phyloP scores from a whole-genome alignment of 305 asterid species.

The Salvia sclarea region DNA sequence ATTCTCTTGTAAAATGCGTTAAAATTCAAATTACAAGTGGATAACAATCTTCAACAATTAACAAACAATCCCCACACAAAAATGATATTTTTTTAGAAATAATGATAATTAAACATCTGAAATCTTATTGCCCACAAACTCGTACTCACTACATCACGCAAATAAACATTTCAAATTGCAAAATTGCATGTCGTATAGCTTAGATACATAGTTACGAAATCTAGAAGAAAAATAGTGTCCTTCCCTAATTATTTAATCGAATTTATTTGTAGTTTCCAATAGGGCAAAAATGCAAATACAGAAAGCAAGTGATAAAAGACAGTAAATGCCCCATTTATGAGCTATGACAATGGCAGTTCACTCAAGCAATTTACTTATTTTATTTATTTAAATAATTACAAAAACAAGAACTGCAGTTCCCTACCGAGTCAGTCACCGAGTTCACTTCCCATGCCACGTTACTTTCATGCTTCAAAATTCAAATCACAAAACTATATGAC shows the following conservation, averaged over 20 bases:
- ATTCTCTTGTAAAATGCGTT: no score
- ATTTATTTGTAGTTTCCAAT: background rate
- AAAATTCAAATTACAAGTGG: no score
- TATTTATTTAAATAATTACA: no score
- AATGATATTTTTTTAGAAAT: no score
- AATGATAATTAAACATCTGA: no score
- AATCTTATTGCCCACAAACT: no score
- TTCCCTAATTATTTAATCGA: background rate
- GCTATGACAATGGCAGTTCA: constrained; percentile 20
- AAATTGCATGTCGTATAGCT: no score
- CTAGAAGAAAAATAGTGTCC: no score
- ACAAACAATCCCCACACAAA: no score
- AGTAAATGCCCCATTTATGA: constrained; percentile 27
- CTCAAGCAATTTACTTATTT: background rate
- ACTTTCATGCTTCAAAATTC: constrained; percentile 14
- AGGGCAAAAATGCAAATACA: constrained; percentile 21
- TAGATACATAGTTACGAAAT: background rate
- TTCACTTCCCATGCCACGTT: constrained; percentile 18
- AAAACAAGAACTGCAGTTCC: background rate
- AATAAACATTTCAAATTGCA: no score
- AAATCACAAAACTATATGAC: background rate
- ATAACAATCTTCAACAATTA: no score
- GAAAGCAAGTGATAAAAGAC: background rate
- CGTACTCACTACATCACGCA: no score
- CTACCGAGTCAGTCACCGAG: constrained; percentile 28